phyloP scores from a whole-genome alignment of 2,329 filamentous ascomycete species.

The Hortaea werneckii region DNA sequence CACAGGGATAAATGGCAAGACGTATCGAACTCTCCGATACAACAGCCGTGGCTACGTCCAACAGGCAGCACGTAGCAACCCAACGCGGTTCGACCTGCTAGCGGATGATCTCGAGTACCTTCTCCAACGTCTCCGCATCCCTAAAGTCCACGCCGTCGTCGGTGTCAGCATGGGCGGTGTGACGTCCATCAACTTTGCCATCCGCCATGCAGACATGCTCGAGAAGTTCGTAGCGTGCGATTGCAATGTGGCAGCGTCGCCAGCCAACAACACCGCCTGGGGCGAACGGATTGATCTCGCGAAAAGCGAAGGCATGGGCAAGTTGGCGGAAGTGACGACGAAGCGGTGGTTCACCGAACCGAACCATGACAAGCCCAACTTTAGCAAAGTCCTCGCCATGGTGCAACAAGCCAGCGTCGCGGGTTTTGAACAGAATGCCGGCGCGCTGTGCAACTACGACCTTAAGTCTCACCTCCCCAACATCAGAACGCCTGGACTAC shows the following conservation, averaged over 20 bases:
- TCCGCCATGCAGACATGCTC: conserved; percentile 53
- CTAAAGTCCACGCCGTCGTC: conserved; percentile 54
- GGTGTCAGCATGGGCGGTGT: conserved; percentile 77
- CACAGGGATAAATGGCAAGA: conserved; percentile 43
- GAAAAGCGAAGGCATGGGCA: conserved; percentile 21
- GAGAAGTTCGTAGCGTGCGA: conserved; percentile 61
- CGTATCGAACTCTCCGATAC: conserved; percentile 67
- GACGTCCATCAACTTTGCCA: conserved; percentile 62
- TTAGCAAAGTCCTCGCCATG: conserved; percentile 55
- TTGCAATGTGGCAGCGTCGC: conserved; percentile 63
- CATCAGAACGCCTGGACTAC: conserved; percentile 50
- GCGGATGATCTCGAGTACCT: conserved; percentile 57
- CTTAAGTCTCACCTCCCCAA: conserved; percentile 46
- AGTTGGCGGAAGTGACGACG: conserved; percentile 61
- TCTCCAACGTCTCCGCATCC: conserved; percentile 59
- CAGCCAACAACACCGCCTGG: conserved; percentile 70
- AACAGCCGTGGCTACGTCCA: conserved; percentile 59
- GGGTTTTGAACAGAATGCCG: conserved; percentile 58
- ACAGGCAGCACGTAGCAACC: conserved; percentile 27
- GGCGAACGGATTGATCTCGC: conserved; percentile 62
- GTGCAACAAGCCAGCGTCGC: conserved; percentile 58
- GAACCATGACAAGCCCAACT: conserved; percentile 49
- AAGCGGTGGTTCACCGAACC: conserved; percentile 61
- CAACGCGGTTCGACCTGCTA: conserved; percentile 51
- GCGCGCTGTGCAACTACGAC: conserved; percentile 64